phyloP scores from a whole-genome alignment of 768 basidiomycete genomes.

The Serendipita sp. region DNA sequence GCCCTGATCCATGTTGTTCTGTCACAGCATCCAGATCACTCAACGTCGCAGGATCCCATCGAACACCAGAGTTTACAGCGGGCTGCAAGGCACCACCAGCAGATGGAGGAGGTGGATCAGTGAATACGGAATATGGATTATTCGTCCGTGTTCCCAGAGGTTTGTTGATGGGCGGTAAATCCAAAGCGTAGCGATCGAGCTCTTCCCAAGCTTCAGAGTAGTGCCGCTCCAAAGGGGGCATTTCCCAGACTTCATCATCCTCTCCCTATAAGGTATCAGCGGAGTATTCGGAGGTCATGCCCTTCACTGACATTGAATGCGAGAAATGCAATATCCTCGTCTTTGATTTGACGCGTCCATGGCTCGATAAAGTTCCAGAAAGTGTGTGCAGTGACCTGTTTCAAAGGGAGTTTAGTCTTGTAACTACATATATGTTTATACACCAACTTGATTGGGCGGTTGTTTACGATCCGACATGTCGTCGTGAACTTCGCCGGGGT shows the following conservation, averaged over 20 bases:
- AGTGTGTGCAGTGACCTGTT: conserved; percentile 26
- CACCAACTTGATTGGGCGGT: conserved; percentile 45
- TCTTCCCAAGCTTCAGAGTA: conserved; percentile 91
- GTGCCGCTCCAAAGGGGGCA: conserved; percentile 77
- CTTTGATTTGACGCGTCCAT: conserved; percentile 75
- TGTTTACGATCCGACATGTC: conserved; percentile 78
- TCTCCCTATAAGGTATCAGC: conserved; percentile 29
- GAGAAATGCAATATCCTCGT: conserved; percentile 91
- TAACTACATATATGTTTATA: conserved; percentile 20
- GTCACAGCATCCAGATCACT: conserved; percentile 48
- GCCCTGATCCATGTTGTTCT: conserved; percentile 74
- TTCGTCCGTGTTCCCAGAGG: conserved; percentile 24
- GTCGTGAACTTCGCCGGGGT: conserved; percentile 65
- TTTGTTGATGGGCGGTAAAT: conserved; percentile 18
- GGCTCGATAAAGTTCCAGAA: conserved; percentile 84
- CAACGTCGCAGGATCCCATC: conserved; percentile 74
- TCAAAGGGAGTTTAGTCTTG: not conserved
- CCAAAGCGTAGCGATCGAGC: conserved; percentile 36
- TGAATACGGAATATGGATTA: conserved; percentile 27
- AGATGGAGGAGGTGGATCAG: conserved; percentile 23
- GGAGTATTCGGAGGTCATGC: not conserved
- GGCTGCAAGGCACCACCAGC: conserved; percentile 19
- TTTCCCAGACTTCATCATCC: conserved; percentile 70
- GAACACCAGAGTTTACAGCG: conserved; percentile 36
- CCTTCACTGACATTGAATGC: conserved; percentile 46